Evolutionary conservation across 2,329 filamentous ascomycete species (phyloP), one percentile per base, ranked within the genome.

Genomic region (Aspergillus fumigatus): DNA sequence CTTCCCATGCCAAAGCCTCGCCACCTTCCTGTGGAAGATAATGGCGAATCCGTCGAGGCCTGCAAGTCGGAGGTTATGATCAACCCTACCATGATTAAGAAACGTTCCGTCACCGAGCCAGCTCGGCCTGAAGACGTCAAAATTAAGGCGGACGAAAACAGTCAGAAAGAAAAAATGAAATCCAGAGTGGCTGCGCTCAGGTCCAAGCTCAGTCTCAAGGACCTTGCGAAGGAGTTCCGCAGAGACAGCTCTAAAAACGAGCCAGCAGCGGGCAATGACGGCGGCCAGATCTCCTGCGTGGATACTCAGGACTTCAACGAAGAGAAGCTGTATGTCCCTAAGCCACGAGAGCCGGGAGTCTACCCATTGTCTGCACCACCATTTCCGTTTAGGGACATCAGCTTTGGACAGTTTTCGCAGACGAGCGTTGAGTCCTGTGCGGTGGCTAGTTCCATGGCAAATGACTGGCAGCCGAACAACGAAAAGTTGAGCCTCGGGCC

Each of bases 131-230:
- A 48, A 19, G 57, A 51, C 41, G 52, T 35, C 4, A 27, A 45
- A 7, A 48, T 51, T 10, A 23, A 55, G 25, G 48, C 35, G 6
- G 48, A 23, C 6, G 26, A 62, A 27, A 41, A 38, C 32, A 38
- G 14, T 38, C 32, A 17, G 32, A 38, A 43, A 19, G 62, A 61
- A 49, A 68, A 68, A 32, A 65, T 58, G 49, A 65, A 50, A 48
- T 70, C 67, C 2, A 64, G 58, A 8, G 53, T 72, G 29, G 63
- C 65, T 1, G 50, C 62, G 3, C 58, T 72, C 40, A 61, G 61
- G 40, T 66, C 66, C 3, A 71, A 71, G 54, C 61, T 70, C 29
- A 70, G 67, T 41, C 59, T 70, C 48, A 70, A 68, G 19, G 68
- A 70, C 32, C 45, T 71, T 7, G 62, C 56, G 1, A 69, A 67